These are phyloP conservation scores for Puccinia hordei DNA, from an alignment of 1,284 basidiomycete genomes.

Conservation along the genomic window DNA sequence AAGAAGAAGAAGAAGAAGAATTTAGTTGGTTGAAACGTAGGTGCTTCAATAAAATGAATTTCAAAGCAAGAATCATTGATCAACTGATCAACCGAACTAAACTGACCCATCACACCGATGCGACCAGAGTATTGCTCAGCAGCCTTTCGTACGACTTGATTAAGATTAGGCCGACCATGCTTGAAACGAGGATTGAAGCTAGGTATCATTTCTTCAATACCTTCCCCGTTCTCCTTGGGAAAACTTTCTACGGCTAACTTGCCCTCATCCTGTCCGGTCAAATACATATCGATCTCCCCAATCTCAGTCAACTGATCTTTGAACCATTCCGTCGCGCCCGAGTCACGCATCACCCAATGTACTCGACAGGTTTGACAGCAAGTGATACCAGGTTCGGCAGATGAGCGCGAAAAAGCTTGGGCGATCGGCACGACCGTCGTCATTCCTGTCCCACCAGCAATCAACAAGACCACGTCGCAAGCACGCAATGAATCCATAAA, in stretches of 20 bases:
- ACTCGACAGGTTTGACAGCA: slow-evolving; percentile 19
- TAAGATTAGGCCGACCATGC: slow-evolving; percentile 20
- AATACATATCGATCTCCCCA: slow-evolving; percentile 8
- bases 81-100: not conserved
- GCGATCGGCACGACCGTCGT: slow-evolving; percentile 47
- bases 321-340: slow-evolving; percentile 20
- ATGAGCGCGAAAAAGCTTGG: not conserved
- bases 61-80: not conserved
- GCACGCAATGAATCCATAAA: slow-evolving; percentile 56
- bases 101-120: slow-evolving; percentile 38
- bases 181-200: not conserved
- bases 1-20: too few species aligned
- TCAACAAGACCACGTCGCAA: slow-evolving; percentile 60
- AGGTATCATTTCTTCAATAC: not conserved
- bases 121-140: slow-evolving; percentile 16
- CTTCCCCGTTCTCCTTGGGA: not conserved
- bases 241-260: not conserved
- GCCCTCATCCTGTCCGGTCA: not conserved
- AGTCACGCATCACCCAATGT: slow-evolving; percentile 30
- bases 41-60: not conserved
- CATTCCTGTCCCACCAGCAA: slow-evolving; percentile 61
- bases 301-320: slow-evolving; percentile 12
- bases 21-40: too few species aligned
- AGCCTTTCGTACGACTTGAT: not conserved
- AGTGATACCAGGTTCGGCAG: not conserved